These are phyloP conservation scores for Podospora bellae-mahoneyi DNA, from an alignment of 495 filamentous ascomycete genomes.

Conservation along the genomic window DNA sequence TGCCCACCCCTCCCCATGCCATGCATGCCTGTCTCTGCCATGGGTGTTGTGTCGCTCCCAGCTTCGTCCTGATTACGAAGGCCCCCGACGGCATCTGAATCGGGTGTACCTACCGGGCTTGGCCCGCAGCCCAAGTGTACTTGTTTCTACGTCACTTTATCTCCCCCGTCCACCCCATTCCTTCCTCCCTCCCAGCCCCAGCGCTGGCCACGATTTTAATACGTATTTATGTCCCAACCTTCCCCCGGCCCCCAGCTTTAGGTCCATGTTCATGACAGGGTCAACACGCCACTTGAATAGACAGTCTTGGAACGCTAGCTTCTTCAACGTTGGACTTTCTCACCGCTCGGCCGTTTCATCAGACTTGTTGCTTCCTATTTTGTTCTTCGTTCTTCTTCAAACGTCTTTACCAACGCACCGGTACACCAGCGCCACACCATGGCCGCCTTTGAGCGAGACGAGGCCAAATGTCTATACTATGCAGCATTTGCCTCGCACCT, in stretches of 20 bases:
- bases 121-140: slow-evolving; percentile 16
- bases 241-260: not conserved
- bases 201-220: slow-evolving; percentile 4
- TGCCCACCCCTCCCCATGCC: slow-evolving; percentile 12
- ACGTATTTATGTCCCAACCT: slow-evolving; percentile 12
- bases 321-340: slow-evolving; percentile 14
- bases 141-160: slow-evolving; percentile 18
- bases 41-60: slow-evolving; percentile 12
- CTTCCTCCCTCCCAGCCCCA: not conserved
- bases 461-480: slow-evolving; percentile 40
- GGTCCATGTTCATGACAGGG: slow-evolving; percentile 6
- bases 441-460: slow-evolving; percentile 1
- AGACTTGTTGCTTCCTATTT: not conserved
- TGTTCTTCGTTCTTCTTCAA: slow-evolving; percentile 6
- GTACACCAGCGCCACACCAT: slow-evolving; percentile 4
- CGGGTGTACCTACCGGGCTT: slow-evolving; percentile 9
- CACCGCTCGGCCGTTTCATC: slow-evolving; percentile 5
- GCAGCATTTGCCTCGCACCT: slow-evolving; percentile 44
- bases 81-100: not conserved
- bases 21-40: slow-evolving; percentile 17
- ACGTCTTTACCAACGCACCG: not conserved
- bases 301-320: slow-evolving; percentile 12
- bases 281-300: slow-evolving; percentile 12
- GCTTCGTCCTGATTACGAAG: slow-evolving; percentile 14
- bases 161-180: slow-evolving; percentile 5